Evolutionary conservation across 257 asterid genomes (phyloP), one percentile per base, ranked within the genome.

Genomic region (Penstemon newberryi): DNA sequence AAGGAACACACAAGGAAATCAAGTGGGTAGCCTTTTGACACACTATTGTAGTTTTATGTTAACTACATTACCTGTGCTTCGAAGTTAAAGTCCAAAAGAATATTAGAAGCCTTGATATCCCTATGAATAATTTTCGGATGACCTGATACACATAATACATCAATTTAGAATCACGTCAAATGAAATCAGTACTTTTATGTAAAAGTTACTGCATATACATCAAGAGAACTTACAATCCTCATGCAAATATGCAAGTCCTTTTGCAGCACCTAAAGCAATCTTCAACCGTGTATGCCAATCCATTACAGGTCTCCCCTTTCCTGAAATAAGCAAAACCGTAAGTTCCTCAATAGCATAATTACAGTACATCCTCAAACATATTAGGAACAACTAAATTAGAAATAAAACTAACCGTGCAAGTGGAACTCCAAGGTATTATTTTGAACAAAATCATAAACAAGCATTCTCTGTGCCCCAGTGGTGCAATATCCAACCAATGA

Each of bases 401-500:
- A 9, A 69, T 11, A 7, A 52, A 60, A 81, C 84, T 78, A 60
- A 89, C 96, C 95, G 5, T 91, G 96, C 70, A 89, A 78, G 72
- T 89, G 96, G 53, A 85, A 87, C 77, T 87, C 97, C 86, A 91
- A 54, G 11, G 93, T 89, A 66, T 87, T 79, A 63, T 91, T 91
- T 0, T 88, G 84, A 75, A 93, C 96, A 78, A 88, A 93, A 79
- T 93, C 99, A 10, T 90, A 93, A 0, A 90, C 96, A 9, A 93
- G 99, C 92, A 93, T 66, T 76, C 92, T 78, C 60, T 80, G 81
- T 6, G 67, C 7, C 69, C 96, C 99, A 0, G 89, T 67, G 33
- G 82, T 90, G 84, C 97, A 88, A 69, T 93, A 93, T n/a, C 99
- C 99, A 44, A 93, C 97, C 70, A 93, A 82, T 4, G 99, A 88